Evolutionary conservation across 2,329 filamentous ascomycete genomes (phyloP).

Genomic region (Scedosporium aurantiacum): DNA sequence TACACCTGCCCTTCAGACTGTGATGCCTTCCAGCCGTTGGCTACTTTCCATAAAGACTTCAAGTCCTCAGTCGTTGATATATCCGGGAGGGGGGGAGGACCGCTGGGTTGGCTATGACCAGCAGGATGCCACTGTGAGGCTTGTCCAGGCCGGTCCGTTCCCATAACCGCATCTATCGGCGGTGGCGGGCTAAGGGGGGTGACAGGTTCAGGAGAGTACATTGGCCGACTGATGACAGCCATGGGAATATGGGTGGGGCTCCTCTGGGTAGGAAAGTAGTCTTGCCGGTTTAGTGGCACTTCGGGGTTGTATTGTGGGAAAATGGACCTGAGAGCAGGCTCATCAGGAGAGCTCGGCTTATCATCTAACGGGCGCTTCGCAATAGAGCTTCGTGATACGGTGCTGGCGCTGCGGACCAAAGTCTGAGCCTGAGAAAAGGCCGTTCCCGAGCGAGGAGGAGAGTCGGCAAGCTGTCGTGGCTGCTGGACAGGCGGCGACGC

Average conservation of each 20-base stretch:
- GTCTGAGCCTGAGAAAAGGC: conserved; percentile 40
- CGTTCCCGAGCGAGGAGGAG: conserved; percentile 35
- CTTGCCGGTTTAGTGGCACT: conserved; percentile 53
- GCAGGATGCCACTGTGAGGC: conserved; percentile 11
- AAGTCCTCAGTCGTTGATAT: conserved; percentile 51
- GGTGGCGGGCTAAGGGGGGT: conserved; percentile 14
- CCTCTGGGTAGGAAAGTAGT: conserved; percentile 57
- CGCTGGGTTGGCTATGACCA: conserved; percentile 18
- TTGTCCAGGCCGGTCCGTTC: not conserved
- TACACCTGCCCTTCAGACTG: conserved; percentile 46
- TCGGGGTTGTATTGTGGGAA: conserved; percentile 65
- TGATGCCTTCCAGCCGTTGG: conserved; percentile 58
- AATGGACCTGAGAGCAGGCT: conserved; percentile 51
- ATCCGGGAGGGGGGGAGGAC: conserved; percentile 32
- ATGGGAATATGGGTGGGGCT: conserved; percentile 53
- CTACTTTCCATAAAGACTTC: conserved; percentile 55
- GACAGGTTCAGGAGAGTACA: conserved; percentile 37
- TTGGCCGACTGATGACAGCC: conserved; percentile 53
- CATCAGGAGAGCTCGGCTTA: conserved; percentile 17
- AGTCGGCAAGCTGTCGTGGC: conserved; percentile 28
- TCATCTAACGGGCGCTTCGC: conserved; percentile 39
- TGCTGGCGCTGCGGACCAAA: conserved; percentile 31
- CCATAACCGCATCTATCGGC: conserved; percentile 2
- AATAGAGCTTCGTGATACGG: conserved; percentile 43
- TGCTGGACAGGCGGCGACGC: conserved; percentile 21